A percentile compares a stretch with the other conserved stretches of the same genome.
phyloP scores from a whole-genome alignment of 202 grass and related monocot species.

The Digitaria exilis region DNA sequence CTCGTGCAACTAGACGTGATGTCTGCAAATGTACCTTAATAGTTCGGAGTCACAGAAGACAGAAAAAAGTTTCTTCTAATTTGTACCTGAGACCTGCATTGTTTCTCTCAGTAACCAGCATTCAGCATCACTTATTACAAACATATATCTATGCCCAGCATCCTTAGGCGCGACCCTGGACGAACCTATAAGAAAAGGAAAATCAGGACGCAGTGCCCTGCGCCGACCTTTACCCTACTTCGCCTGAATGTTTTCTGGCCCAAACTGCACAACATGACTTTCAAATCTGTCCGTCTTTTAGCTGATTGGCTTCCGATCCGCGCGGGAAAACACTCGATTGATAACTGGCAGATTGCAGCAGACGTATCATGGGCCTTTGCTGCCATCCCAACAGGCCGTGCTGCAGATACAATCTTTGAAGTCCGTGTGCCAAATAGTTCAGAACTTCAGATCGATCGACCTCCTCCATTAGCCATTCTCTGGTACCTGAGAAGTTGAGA shows the following conservation, averaged over 20 bases:
- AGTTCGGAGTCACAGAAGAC: background rate
- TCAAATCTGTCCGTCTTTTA: too few relatives aligned
- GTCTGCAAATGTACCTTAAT: background rate
- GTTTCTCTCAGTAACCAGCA: background rate
- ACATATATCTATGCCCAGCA: background rate
- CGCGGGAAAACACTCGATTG: too few relatives aligned
- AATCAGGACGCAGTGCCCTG: background rate
- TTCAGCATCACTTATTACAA: background rate
- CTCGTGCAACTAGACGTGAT: background rate
- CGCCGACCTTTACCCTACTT: background rate
- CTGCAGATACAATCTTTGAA: too few relatives aligned
- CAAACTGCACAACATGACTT: too few relatives aligned
- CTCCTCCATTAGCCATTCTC: too few relatives aligned
- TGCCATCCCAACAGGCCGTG: too few relatives aligned
- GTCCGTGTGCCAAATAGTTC: too few relatives aligned
- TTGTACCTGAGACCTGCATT: background rate
- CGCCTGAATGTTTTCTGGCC: background rate
- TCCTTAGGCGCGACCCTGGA: background rate
- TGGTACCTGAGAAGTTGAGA: too few relatives aligned
- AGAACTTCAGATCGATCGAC: too few relatives aligned
- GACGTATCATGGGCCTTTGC: too few relatives aligned
- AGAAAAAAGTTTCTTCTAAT: background rate
- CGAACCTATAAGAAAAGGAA: background rate
- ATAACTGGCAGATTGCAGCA: too few relatives aligned
- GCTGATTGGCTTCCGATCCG: too few relatives aligned